Evolutionary conservation across 257 asterid species (phyloP), one percentile per base, ranked within the genome.

Genomic region (Ligustrum vulgare): DNA sequence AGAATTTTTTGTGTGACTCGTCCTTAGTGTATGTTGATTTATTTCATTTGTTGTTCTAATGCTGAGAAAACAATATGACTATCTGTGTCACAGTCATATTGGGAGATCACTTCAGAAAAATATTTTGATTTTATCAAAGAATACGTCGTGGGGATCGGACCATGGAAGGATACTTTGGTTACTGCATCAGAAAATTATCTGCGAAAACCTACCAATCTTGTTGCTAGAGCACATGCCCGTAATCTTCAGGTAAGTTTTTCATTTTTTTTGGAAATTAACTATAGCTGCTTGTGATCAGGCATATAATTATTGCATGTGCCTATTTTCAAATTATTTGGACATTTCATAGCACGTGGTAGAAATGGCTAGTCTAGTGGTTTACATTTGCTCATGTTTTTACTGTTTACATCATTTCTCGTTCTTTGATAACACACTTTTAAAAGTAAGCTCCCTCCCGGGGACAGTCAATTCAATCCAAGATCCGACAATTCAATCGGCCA

Each of bases 131-230:
- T 78, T 80, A 93, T 95, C 83, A 91, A 87, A 83, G 97, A 91
- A 18, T 90, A 91, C 80, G 88, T 88, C 68, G 93, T 91, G 65
- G 99, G 97, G 39, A 95, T 95, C 37, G 98, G 98, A 77, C 99
- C 98, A 15, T 95, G 96, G 99, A 95, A 95, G 85, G 97, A 95
- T 72, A 90, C 89, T 16, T 10, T 89, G 25, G 91, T 85, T 77
- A 78, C 90, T 72, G 78, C 81, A 9, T 80, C 84, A 4, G 28
- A 73, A 69, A 93, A 95, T 72, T 95, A 95, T 81, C 66, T 89
- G 34, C 85, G 67, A 64, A 75, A 79, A 4, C 90, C 97, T 68
- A 87, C 88, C 3, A 96, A 90, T 82, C 94, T 95, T 71, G 91
- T 95, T 36, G 89, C 97, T 11, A 85, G 97, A 84, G 99, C 99